These are phyloP conservation scores for Scopulariopsis brevicaulis DNA, from an alignment of 2,329 filamentous ascomycete species.

Conservation along the genomic window DNA sequence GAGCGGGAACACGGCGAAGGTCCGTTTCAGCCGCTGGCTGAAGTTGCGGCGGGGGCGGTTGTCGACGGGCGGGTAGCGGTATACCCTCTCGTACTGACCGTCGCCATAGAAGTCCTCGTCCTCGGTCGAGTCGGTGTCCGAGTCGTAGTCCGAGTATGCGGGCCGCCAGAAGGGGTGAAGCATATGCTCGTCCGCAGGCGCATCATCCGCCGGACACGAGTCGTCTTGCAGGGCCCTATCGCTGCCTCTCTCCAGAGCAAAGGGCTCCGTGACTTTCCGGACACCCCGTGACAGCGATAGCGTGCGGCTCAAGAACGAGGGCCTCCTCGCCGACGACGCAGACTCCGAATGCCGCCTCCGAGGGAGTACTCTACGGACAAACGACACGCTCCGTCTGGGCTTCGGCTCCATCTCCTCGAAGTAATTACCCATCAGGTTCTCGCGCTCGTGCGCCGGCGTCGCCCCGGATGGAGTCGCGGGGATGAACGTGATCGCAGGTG, in stretches of 20 bases:
- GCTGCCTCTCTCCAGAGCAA: slow-evolving; percentile 14
- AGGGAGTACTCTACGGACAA: slow-evolving; percentile 42
- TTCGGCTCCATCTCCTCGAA: slow-evolving; percentile 33
- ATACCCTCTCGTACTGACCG: slow-evolving; percentile 25
- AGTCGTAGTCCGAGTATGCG: slow-evolving; percentile 26
- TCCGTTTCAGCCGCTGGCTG: slow-evolving; percentile 42
- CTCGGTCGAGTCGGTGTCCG: slow-evolving; percentile 7
- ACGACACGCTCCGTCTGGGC: slow-evolving; percentile 33
- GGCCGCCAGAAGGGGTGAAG: slow-evolving; percentile 53
- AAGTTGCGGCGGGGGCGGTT: slow-evolving; percentile 36
- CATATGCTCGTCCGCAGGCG: slow-evolving; percentile 38
- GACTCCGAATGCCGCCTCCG: slow-evolving; percentile 33
- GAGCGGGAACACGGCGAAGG: slow-evolving; percentile 49
- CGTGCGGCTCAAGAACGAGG: slow-evolving; percentile 34
- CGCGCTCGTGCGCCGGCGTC: slow-evolving; percentile 41
- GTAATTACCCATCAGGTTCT: slow-evolving; percentile 40
- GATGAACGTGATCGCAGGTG: slow-evolving; percentile 43
- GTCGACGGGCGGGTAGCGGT: slow-evolving; percentile 35
- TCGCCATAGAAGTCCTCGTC: slow-evolving; percentile 19
- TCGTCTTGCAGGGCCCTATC: slow-evolving; percentile 15
- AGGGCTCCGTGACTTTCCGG: slow-evolving; percentile 18
- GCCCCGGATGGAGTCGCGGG: slow-evolving; percentile 50
- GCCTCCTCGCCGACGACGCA: slow-evolving; percentile 24
- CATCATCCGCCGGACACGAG: slow-evolving; percentile 29
- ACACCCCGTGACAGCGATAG: slow-evolving; percentile 39